Evolutionary conservation across 345 rosid species (phyloP), one percentile per base, ranked within the genome.

Genomic region (Syzygium aromaticum): DNA sequence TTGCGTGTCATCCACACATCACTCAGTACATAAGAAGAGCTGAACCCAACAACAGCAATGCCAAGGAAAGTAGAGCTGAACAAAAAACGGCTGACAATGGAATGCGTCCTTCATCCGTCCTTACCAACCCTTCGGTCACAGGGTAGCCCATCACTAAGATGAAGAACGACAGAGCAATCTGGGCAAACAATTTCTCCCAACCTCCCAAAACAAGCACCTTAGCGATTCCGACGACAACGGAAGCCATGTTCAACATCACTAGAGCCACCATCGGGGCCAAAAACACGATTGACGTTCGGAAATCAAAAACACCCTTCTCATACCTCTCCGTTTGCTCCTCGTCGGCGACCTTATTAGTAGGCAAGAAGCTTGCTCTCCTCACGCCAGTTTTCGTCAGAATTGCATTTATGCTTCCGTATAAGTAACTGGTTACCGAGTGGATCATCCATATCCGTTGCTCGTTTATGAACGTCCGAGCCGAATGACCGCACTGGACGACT

Each of bases 31-130:
- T 23, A 67, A 67, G 46, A 67, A 67, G 46, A 67, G 80, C 46
- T 33, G 80, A 67, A 33, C 80, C 80, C 80, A 67, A 38, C 46
- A 33, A 1, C 25, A 67, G 23, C 80, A 67, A 40, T 67, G 80
- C 46, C 25, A 21, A 1, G 46, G 25, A 67, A 67, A 33, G 80
- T 19, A 67, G 46, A 67, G 46, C 46, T 40, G 80, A 67, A 46
- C 43, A 10, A 17, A 9, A 10, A 33, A 46, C 87, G 23, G 89
- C 88, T 3, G 87, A 87, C 15, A 73, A 52, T 30, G 93, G 84
- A 85, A 93, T 86, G 1, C 93, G 86, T 5, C 93, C 94, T n/a
- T 86, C 90, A 82, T 92, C 94, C 87, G 86, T 91, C 91, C 92
- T 89, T 0, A 87, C 21, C 90, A 92, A 89, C 80, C 95, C 95